Base-by-base conservation (phyloP, 139 green algal species). In the Chlorella sorokiniana region DNA sequence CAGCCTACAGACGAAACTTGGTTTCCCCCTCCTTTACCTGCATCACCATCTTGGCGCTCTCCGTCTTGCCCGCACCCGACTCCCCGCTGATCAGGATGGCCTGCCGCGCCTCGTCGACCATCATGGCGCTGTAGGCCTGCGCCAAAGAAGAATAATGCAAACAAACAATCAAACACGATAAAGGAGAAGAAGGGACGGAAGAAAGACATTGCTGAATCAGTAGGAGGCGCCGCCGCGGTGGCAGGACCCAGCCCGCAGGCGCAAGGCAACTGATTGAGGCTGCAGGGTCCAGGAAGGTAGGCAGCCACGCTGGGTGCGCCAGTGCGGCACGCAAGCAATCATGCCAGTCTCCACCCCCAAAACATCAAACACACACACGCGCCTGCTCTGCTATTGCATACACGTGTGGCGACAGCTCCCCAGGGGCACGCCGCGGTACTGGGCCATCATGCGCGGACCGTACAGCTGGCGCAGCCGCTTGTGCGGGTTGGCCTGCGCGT, bases 51-150 rank as follows among this genome's bases (percentile, higher is more conserved):
- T 92, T 93, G 38, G 90, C 90, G 31, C 94, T 98, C 89, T 99
- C 96, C 4, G 96, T 99, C 88, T 99, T 99, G 27, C 96, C 96
- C 16, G 96, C 93, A 20, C 93, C 95, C 23, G 83, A 94, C 87
- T 98, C 94, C 3, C 94, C 94, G 75, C 82, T 88, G 73, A 93
- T 87, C n/a, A 93, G 69, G 61, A 93, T 91, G 33, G 90, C 86
- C 78, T 93, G 90, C 67, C 84, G 82, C 84, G 88, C 69, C 54
- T 92, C 86, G 63, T 93, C 90, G 9, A 89, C 86, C 86, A 92
- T 90, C 90, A 93, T 93, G 40, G 86, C 82, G 1, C 69, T 76
- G 74, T 89, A 93, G 4, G 89, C 88, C 85, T 90, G 85, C 27
- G 48, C 9, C n/a, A 33, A 23, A 45, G n/a, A 33, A 48, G 70